Evolutionary conservation across 2,329 filamentous ascomycete species (phyloP), one percentile per base, ranked within the genome.

Genomic region (Fusarium buxicola): DNA sequence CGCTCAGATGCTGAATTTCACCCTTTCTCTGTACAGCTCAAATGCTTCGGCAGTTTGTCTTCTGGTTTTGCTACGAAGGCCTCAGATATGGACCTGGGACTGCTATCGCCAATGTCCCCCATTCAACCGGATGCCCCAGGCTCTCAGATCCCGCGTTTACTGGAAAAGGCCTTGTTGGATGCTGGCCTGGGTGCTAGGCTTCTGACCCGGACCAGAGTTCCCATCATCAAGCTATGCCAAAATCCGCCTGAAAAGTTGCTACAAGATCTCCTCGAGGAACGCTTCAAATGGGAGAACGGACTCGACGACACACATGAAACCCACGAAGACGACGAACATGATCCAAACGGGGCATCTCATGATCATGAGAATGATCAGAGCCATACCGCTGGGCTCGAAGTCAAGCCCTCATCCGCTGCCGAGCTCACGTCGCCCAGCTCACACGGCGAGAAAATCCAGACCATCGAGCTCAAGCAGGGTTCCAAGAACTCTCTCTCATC

Each of bases 31-130:
- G 84, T 94, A n/a, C 81, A 87, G 49, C 80, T 96, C 12, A 87
- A 87, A 67, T 92, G 89, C 69, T 96, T 95, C 72, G 93, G 92
- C 6, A 96, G 92, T 73, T 81, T 96, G 41, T 86, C 86, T 16
- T 94, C 92, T 11, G 93, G 93, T 0, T 96, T 96, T 76, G 94
- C 92, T 4, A 92, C 91, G 10, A 91, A 91, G 69, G 87, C 88
- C n/a, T 94, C 93, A 2, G 93, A 97, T 70, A 92, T 97, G 89
- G 94, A 97, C 75, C 84, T 97, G 27, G 91, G 89, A 8, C 84
- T 96, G 30, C 80, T 95, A 6, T 89, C 91, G 2, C 86, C 85
- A 4, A 76, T 82, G 44, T 89, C 89, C 2, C 72, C 75, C 16
- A 77, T 83, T 39, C 79, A 84, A 47, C 81, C 83, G 3, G 82